phyloP scores from a whole-genome alignment of 2,329 filamentous ascomycete species.

The Dothistroma septosporum region DNA sequence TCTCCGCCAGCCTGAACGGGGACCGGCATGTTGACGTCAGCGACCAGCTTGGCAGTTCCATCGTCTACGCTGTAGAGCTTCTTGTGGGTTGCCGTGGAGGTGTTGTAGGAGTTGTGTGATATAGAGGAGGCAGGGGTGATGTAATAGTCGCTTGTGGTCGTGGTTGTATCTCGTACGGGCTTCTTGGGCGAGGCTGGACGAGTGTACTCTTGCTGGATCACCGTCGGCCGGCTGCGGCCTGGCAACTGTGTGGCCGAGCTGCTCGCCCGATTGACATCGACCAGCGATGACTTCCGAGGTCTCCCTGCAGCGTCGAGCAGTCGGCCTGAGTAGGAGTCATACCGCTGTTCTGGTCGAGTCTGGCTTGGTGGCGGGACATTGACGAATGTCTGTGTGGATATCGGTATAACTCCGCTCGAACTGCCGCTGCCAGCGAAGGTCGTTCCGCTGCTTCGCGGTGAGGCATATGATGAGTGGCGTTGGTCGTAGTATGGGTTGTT shows the following conservation, averaged over 20 bases:
- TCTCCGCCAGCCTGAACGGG: conserved; percentile 36
- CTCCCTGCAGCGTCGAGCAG: conserved; percentile 23
- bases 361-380: conserved; percentile 24
- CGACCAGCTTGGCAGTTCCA: conserved; percentile 36
- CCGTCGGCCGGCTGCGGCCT: conserved; percentile 34
- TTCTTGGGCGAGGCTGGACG: conserved; percentile 43
- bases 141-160: conserved; percentile 31
- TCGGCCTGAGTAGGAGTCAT: conserved; percentile 44
- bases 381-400: conserved; percentile 36
- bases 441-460: conserved; percentile 29
- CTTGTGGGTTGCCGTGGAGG: conserved; percentile 39
- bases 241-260: conserved; percentile 25
- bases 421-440: conserved; percentile 17
- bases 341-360: conserved; percentile 30
- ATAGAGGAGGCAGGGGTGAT: conserved; percentile 33
- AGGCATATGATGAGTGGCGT: conserved; percentile 28
- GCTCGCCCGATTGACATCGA: conserved; percentile 35
- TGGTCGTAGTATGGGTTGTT: conserved; percentile 31
- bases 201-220: conserved; percentile 32
- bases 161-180: conserved; percentile 32
- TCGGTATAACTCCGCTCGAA: conserved; percentile 35
- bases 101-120: conserved; percentile 27
- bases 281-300: conserved; percentile 41
- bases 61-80: conserved; percentile 50
- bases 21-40: conserved; percentile 36